Conservation (phyloP, 176 grass and related monocot genomes). For the Triticum aestivum region DNA sequence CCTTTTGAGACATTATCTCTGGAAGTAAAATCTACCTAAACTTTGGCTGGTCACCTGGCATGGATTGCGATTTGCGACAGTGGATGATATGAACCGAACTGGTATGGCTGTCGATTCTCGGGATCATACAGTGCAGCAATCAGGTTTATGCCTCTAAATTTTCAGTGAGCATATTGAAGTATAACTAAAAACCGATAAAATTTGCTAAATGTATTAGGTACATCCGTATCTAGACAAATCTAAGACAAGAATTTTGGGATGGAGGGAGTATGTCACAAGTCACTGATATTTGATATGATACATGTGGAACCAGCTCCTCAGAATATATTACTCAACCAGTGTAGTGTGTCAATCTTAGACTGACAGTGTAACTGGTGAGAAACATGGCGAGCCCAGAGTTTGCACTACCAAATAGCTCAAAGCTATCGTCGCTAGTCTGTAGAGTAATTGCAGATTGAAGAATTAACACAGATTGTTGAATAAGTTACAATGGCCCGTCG, state of each 20-base stretch:
- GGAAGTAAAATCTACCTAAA: conserved; percentile 28
- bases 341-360: too few species aligned
- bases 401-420: too few species aligned
- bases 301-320: neutral
- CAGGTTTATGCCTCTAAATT: neutral
- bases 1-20: conserved; percentile 29
- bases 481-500: too few species aligned
- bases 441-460: too few species aligned
- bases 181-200: neutral
- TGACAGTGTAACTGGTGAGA: too few species aligned
- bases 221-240: too few species aligned
- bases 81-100: neutral
- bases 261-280: neutral
- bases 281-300: neutral
- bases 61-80: neutral
- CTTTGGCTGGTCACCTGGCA: neutral
- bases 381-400: too few species aligned
- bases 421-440: too few species aligned
- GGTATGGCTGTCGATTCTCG: neutral
- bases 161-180: neutral
- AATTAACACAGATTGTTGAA: too few species aligned
- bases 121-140: neutral
- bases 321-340: too few species aligned
- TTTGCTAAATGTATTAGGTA: neutral
- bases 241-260: too few species aligned